A percentile compares a stretch with the other conserved stretches of the same genome.
Evolutionary conservation across 495 filamentous ascomycete genomes (phyloP).

Genomic region (Penicillium mononematosum): DNA sequence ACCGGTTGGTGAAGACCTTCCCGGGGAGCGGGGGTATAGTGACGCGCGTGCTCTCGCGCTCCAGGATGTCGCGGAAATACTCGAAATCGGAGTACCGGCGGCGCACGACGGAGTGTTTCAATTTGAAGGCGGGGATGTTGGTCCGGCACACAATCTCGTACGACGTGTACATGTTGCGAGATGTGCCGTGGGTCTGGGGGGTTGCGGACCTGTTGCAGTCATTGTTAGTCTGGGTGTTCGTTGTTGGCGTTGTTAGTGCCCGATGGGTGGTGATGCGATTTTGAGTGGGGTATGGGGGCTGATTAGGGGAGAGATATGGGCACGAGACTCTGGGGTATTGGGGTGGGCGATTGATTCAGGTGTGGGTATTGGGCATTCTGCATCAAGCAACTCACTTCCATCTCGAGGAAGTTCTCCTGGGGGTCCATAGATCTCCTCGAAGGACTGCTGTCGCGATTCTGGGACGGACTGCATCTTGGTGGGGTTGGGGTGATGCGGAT

Average conservation of each 20-base stretch:
- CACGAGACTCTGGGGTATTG: slow-evolving; percentile 12
- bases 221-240: slow-evolving; percentile 9
- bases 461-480: slow-evolving; percentile 76
- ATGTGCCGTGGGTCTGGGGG: slow-evolving; percentile 91
- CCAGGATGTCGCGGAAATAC: slow-evolving; percentile 96
- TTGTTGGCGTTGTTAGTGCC: neutral
- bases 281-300: slow-evolving; percentile 12
- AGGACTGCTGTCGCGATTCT: slow-evolving; percentile 84
- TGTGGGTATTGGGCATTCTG: neutral
- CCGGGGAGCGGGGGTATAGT: slow-evolving; percentile 95
- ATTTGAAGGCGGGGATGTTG: slow-evolving; percentile 98
- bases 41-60: slow-evolving; percentile 89
- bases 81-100: slow-evolving; percentile 97
- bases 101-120: slow-evolving; percentile 80
- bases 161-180: slow-evolving; percentile 95
- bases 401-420: slow-evolving; percentile 98
- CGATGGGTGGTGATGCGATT: slow-evolving; percentile 3
- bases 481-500: slow-evolving; percentile 12
- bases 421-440: slow-evolving; percentile 98
- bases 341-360: neutral
- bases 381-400: slow-evolving; percentile 65
- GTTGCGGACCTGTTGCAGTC: slow-evolving; percentile 65
- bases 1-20: slow-evolving; percentile 97
- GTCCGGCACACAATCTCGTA: slow-evolving; percentile 97
- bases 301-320: slow-evolving; percentile 11